Conservation (phyloP, 2,329 filamentous ascomycete species). For the Escovopsis sp. region DNA sequence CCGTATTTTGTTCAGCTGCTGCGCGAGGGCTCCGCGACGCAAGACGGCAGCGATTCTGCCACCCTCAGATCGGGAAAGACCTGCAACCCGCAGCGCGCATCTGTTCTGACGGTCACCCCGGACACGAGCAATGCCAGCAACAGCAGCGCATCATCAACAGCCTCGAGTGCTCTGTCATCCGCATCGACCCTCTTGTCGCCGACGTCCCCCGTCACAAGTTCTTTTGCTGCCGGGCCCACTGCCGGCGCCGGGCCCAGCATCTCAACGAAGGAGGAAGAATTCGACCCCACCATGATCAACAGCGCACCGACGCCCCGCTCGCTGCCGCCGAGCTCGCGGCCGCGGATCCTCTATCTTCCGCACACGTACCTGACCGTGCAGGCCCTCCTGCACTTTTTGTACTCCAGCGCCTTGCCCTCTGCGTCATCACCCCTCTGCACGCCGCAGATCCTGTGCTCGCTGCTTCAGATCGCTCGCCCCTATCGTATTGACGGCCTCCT, state of each 20-base stretch:
- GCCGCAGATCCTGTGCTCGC: slow-evolving; percentile 87
- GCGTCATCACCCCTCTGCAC: slow-evolving; percentile 80
- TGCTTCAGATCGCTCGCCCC: slow-evolving; percentile 82
- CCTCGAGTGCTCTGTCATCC: slow-evolving; percentile 24
- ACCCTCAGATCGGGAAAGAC: slow-evolving; percentile 54
- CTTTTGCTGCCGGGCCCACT: slow-evolving; percentile 30
- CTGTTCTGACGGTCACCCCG: slow-evolving; percentile 72
- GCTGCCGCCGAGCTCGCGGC: slow-evolving; percentile 50
- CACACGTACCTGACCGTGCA: slow-evolving; percentile 84
- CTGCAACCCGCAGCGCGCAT: slow-evolving; percentile 52
- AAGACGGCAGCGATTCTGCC: slow-evolving; percentile 58
- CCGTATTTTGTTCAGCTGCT: slow-evolving; percentile 90
- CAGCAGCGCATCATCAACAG: slow-evolving; percentile 31
- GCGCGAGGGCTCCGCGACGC: slow-evolving; percentile 59
- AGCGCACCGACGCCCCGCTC: slow-evolving; percentile 41
- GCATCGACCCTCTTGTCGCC: slow-evolving; percentile 23
- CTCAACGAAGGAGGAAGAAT: slow-evolving; percentile 26
- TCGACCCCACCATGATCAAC: slow-evolving; percentile 30
- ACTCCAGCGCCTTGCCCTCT: slow-evolving; percentile 80
- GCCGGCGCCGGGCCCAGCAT: slow-evolving; percentile 18
- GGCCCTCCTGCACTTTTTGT: slow-evolving; percentile 81
- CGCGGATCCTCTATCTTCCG: slow-evolving; percentile 79
- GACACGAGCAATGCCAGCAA: slow-evolving; percentile 38
- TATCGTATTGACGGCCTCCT: slow-evolving; percentile 88
- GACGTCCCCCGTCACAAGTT: no score